Evolutionary conservation across 345 rosid genomes (phyloP).

Genomic region (Brassica nigra): DNA sequence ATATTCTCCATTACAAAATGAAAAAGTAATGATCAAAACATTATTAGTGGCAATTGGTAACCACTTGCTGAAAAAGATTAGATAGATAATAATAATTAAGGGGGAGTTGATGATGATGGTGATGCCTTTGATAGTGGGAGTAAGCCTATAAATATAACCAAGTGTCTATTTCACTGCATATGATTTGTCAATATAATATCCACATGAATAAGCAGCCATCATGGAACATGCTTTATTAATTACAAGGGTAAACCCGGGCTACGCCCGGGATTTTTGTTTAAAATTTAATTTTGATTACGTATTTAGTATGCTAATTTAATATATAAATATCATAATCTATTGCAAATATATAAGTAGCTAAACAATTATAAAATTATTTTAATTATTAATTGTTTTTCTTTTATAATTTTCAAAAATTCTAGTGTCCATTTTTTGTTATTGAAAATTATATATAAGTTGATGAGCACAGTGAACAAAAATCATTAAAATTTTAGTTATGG

Average conservation of each 20-base stretch:
- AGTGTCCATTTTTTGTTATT: background rate
- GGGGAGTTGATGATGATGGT: constrained; percentile 18
- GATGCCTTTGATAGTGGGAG: constrained; percentile 16
- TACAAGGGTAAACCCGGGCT: no score
- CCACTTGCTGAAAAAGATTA: constrained; percentile 27
- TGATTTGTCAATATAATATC: constrained; percentile 13
- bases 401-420: background rate
- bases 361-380: no score
- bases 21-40: background rate
- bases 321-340: no score
- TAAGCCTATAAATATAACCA: constrained; percentile 5
- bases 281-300: no score
- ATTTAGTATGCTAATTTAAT: background rate
- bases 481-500: no score
- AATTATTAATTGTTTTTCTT: background rate
- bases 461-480: no score
- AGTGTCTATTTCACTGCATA: constrained; percentile 24
- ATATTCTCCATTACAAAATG: background rate
- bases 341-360: background rate
- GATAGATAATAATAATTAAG: constrained; percentile 18
- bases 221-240: background rate
- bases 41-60: constrained; percentile 18
- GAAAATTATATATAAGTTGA: no score
- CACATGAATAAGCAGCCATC: constrained; percentile 1
- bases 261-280: no score